Evolutionary conservation across 2,329 filamentous ascomycete genomes (phyloP).

Genomic region (Aspergillus udagawae): DNA sequence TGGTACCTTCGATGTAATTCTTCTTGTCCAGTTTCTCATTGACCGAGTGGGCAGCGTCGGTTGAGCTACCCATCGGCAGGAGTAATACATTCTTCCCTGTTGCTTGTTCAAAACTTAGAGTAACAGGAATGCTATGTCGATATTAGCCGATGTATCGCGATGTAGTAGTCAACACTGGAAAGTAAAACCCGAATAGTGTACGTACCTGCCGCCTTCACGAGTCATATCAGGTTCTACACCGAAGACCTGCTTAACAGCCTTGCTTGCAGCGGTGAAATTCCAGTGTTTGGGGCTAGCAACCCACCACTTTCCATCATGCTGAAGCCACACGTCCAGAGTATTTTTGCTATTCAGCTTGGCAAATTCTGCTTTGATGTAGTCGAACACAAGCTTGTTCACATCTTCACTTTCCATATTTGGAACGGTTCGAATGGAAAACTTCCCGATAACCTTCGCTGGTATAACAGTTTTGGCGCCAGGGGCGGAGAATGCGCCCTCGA

Average conservation of each 20-base stretch:
- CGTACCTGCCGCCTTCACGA: slow-evolving; percentile 83
- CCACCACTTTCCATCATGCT: slow-evolving; percentile 98
- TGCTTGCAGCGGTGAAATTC: slow-evolving; percentile 93
- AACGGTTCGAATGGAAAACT: slow-evolving; percentile 97
- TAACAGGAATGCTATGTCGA: slow-evolving; percentile 82
- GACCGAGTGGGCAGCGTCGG: slow-evolving; percentile 93
- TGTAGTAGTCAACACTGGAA: neutral
- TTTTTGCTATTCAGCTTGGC: slow-evolving; percentile 90
- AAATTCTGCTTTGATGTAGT: slow-evolving; percentile 79
- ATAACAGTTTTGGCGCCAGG: slow-evolving; percentile 98
- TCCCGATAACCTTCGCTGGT: slow-evolving; percentile 93
- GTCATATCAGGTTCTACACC: slow-evolving; percentile 92
- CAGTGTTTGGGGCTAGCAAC: slow-evolving; percentile 96
- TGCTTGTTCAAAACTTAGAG: slow-evolving; percentile 93
- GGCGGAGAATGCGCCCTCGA: slow-evolving; percentile 91
- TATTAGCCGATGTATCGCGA: slow-evolving; percentile 17
- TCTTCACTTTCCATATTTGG: slow-evolving; percentile 93
- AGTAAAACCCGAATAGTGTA: slow-evolving; percentile 7
- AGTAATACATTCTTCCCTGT: slow-evolving; percentile 97
- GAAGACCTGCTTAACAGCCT: slow-evolving; percentile 95
- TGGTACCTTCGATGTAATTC: slow-evolving; percentile 98
- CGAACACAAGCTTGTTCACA: slow-evolving; percentile 80
- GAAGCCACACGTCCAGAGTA: slow-evolving; percentile 71
- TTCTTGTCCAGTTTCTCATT: slow-evolving; percentile 97
- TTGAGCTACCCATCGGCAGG: slow-evolving; percentile 94